Evolutionary conservation across 1,284 basidiomycete species (phyloP), one percentile per base, ranked within the genome.

Genomic region (Meira miltonrushii): DNA sequence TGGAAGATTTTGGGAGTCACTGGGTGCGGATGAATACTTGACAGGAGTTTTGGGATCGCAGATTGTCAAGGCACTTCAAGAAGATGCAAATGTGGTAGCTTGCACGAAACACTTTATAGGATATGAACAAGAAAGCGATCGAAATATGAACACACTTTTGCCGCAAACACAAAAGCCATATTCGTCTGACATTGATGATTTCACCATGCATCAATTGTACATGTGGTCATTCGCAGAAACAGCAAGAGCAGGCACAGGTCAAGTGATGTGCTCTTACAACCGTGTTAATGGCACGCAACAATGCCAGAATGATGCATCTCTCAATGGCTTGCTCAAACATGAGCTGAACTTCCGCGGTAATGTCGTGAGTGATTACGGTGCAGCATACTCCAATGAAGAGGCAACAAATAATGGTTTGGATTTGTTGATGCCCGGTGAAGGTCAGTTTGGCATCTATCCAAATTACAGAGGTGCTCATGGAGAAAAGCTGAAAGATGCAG

Each of bases 1-100:
- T 2, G 90, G 90, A 0, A 81, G 90, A 11, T 90, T 89, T 77
- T 92, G 88, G 88, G 89, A 92, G 80, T 88, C 67, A 41, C 72
- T 68, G 47, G 69, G 71, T 52, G 60, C 58, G 19, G 66, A 71
- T 38, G 67, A 70, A 25, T 78, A 74, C 59, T 61, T 78, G 19
- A 65, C 57, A 38, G 75, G 74, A 11, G 69, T 72, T 53, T 68
- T 59, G 19, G 63, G 69, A 13, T 61, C 65, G 59, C 57, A 62
- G 39, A 66, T 65, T 4, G 66, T 75, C 9, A 62, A 59, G 7
- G 72, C 65, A 25, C 61, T 68, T 2, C 75, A 78, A 58, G 62
- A 64, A 13, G 28, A 33, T 33, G 58, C 64, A 13, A 69, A 71
- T 56, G 69, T 74, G 3, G 66, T 69, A 54, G 69, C 75, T 0